Conservation (phyloP, 495 filamentous ascomycete genomes). For the Extremus antarcticus region DNA sequence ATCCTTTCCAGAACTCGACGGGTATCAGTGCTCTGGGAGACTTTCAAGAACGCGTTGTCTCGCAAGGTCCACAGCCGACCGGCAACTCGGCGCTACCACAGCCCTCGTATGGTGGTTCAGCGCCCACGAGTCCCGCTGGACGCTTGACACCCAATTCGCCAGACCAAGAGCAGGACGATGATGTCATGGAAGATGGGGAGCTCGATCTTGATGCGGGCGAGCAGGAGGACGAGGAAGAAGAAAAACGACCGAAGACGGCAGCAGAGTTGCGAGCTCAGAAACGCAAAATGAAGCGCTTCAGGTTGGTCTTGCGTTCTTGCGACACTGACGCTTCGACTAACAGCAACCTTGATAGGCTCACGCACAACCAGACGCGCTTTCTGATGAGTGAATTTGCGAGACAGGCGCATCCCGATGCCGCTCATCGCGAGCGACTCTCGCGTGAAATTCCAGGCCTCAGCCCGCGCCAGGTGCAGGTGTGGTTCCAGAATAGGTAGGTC, state of each 20-base stretch:
- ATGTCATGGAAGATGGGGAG: constrained; percentile 20
- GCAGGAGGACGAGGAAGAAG: constrained; percentile 40
- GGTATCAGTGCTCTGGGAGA: neutral
- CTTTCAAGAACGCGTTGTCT: constrained; percentile 1
- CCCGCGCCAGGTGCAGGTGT: constrained; percentile 91
- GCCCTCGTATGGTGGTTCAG: constrained; percentile 21
- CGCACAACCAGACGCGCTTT: constrained; percentile 92
- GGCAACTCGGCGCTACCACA: constrained; percentile 4
- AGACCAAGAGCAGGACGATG: constrained; percentile 9
- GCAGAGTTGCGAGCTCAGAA: constrained; percentile 67
- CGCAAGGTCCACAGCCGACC: constrained; percentile 11
- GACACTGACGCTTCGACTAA: neutral
- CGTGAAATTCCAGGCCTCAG: constrained; percentile 88
- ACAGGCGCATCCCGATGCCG: constrained; percentile 89
- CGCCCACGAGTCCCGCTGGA: constrained; percentile 30
- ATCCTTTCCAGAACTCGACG: neutral
- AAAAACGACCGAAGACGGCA: constrained; percentile 48
- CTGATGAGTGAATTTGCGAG: constrained; percentile 96
- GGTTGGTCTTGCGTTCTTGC: constrained; percentile 39
- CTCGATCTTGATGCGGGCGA: constrained; percentile 28
- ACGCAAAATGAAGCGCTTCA: constrained; percentile 91
- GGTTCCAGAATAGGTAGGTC: constrained; percentile 92
- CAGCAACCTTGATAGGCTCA: constrained; percentile 60
- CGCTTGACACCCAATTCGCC: constrained; percentile 27
- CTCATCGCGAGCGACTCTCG: constrained; percentile 80